Conservation (phyloP, 2,329 filamentous ascomycete genomes). For the Colletotrichum magnum region DNA sequence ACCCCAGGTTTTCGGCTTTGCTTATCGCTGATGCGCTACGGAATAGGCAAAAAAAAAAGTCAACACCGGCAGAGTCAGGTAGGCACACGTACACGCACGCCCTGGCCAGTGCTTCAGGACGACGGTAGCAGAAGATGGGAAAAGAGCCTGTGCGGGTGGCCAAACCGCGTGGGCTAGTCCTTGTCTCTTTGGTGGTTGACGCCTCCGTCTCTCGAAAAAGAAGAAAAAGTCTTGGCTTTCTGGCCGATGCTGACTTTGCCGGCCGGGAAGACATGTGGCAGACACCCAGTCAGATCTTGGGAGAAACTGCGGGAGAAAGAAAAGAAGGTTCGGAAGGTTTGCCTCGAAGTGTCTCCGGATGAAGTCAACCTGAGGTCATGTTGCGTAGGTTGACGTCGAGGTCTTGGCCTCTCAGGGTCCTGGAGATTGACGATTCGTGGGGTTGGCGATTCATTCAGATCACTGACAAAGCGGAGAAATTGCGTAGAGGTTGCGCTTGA, state of each 20-base stretch:
- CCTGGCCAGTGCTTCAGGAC: conserved; percentile 20
- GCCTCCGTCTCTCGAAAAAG: not conserved
- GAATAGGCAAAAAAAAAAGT: not conserved
- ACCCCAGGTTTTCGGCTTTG: conserved; percentile 18
- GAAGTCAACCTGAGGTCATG: conserved; percentile 35
- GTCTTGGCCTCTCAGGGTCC: not conserved
- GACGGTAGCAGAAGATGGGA: not conserved
- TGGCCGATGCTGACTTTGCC: not conserved
- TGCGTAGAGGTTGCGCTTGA: conserved; percentile 23
- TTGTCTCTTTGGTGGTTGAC: not conserved
- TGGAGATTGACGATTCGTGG: conserved; percentile 14
- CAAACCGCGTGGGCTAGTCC: conserved; percentile 13
- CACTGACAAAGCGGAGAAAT: conserved; percentile 22
- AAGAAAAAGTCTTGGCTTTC: no score
- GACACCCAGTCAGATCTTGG: no score
- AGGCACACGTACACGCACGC: not conserved
- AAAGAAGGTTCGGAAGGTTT: conserved; percentile 5
- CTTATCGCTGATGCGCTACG: not conserved
- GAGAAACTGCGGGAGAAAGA: not conserved
- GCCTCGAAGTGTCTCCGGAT: conserved; percentile 7
- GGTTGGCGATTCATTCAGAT: conserved; percentile 14
- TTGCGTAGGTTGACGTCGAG: conserved; percentile 14
- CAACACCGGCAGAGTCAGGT: not conserved
- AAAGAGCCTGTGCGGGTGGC: conserved; percentile 18
- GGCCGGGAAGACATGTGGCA: conserved; percentile 4